Evolutionary conservation across 2,329 filamentous ascomycete species (phyloP), one percentile per base, ranked within the genome.

Genomic region (Ceratocystis smalleyi): DNA sequence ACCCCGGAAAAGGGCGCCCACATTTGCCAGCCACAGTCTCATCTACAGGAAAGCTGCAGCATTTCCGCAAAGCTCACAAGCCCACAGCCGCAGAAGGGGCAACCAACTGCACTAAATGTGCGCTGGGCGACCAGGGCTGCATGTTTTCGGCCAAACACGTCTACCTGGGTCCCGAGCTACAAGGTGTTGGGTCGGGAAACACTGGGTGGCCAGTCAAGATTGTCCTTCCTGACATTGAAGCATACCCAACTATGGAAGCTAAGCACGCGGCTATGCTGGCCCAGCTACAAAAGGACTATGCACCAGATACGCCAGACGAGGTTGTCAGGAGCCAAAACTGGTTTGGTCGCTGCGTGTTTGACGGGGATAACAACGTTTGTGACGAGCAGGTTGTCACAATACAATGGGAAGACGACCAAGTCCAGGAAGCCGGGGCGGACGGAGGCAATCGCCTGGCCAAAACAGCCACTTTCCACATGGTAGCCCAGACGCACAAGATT

Each of bases 321-420:
- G 75, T 78, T n/a, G 72, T 81, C 1, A 77, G 77, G 2, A 75
- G 76, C 4, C 76, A 79, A 8, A 86, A 86, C 68, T 87, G 91
- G 90, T 97, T 91, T 71, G 94, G 94, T 0, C 84, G 92, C n/a
- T 99, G 94, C 71, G 94, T 97, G 1, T 97, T 86, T 75, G 94
- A 96, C 72, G 79, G 86, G 3, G 91, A 95, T 75, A 99, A 97
- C 74, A 85, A 95, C 70, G 94, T 97, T 51, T 89, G 86, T 70
- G 94, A 99, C 73, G 90, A 97, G 70, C 92, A 97, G 73, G 81
- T 87, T 30, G 94, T 97, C 22, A 92, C 88, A 0, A 83, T 97
- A 62, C 84, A 82, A 3, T 97, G 92, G 91, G 87, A 91, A 12
- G 89, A 95, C 55, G 85, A 88, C 66, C 54, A 32, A 17, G 54